Percentiles rank a stretch among this genome's conserved stretches.
Conservation (phyloP, 1,284 basidiomycete genomes). For the Ceratobasidium sp. region DNA sequence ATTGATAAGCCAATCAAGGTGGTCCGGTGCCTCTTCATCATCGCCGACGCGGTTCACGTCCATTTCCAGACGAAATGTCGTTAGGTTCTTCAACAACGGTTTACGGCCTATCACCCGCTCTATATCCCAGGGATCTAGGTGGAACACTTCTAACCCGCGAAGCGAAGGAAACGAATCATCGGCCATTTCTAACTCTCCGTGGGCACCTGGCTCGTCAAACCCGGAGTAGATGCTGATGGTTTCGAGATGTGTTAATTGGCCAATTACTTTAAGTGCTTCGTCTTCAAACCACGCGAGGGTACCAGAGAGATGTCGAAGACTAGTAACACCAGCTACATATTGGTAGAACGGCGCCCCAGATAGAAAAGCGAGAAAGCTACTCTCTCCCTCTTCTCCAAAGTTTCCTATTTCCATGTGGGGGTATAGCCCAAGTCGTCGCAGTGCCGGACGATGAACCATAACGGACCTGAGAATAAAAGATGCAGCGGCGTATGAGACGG, state of each 20-base stretch:
- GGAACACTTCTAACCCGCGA: background rate
- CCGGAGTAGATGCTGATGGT: background rate
- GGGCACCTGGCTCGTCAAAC: background rate
- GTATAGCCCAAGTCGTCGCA: background rate
- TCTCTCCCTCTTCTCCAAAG: background rate
- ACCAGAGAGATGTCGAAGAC: background rate
- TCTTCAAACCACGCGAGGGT: background rate
- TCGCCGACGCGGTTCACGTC: background rate
- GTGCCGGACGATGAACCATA: no score
- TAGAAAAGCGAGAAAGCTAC: background rate
- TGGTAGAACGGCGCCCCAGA: background rate
- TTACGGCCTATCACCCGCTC: background rate
- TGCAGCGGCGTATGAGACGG: background rate
- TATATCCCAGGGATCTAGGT: background rate
- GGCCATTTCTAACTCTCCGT: background rate
- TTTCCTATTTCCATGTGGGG: background rate
- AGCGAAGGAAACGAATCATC: background rate
- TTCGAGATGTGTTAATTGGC: conserved; percentile 10
- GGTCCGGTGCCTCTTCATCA: background rate
- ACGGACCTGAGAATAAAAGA: background rate
- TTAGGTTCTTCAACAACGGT: background rate
- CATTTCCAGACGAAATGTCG: background rate
- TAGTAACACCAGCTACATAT: background rate
- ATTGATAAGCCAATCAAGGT: background rate
- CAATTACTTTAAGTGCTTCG: background rate